A percentile compares a stretch with the other conserved stretches of the same genome.
Evolutionary conservation across 352 stramenopile species (phyloP).

Genomic region (Globisporangium rhizosaccharum): DNA sequence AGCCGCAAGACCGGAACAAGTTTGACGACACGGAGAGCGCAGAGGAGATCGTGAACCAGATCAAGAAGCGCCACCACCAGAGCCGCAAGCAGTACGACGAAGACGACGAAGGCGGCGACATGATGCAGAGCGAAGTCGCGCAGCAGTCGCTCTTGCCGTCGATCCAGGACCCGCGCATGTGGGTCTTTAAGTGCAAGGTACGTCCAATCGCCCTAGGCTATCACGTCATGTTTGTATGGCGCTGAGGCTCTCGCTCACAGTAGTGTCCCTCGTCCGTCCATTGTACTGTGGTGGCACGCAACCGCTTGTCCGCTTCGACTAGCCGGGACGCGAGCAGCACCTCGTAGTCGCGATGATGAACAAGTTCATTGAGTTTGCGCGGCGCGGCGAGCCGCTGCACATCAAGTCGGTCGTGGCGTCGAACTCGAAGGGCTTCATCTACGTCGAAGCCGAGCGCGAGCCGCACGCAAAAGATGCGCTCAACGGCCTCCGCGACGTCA

Average conservation of each 20-base stretch:
- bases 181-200: slow-evolving; percentile 90
- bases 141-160: slow-evolving; percentile 85
- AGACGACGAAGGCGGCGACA: slow-evolving; percentile 76
- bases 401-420: slow-evolving; percentile 86
- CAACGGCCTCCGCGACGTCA: slow-evolving; percentile 78
- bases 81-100: slow-evolving; percentile 82
- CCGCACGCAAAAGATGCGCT: slow-evolving; percentile 81
- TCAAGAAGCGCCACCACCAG: slow-evolving; percentile 87
- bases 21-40: slow-evolving; percentile 80
- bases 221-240: background rate
- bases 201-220: background rate
- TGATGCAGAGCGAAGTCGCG: slow-evolving; percentile 82
- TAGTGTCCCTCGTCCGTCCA: background rate
- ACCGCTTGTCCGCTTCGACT: background rate
- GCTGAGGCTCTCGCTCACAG: background rate
- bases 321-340: slow-evolving; percentile 81
- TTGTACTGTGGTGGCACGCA: background rate
- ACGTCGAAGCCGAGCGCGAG: slow-evolving; percentile 84
- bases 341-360: slow-evolving; percentile 87
- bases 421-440: slow-evolving; percentile 88
- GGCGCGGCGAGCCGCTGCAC: slow-evolving; percentile 74
- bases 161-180: slow-evolving; percentile 87
- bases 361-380: slow-evolving; percentile 84
- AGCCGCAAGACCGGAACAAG: slow-evolving; percentile 63
- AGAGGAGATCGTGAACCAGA: slow-evolving; percentile 82